These are phyloP conservation scores for Trypethelium eluteriae DNA, from an alignment of 495 filamentous ascomycete genomes.

Conservation along the genomic window DNA sequence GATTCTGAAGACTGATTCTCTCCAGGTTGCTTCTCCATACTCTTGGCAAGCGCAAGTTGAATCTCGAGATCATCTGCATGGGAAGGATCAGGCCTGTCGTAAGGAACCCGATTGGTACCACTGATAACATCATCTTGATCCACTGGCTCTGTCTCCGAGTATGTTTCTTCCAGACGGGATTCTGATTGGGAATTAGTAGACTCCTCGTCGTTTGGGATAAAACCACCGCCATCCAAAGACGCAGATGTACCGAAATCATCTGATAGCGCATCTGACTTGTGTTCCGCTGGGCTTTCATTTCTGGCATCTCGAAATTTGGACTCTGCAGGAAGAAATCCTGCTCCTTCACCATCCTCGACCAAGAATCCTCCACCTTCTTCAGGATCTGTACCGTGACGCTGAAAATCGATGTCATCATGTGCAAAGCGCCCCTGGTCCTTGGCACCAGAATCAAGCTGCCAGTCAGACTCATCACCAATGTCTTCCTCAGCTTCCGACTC, in stretches of 20 bases:
- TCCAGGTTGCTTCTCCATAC: not conserved
- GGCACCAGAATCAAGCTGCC: not conserved
- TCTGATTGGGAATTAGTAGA: not conserved
- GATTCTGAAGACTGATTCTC: not conserved
- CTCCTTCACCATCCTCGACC: slow-evolving; percentile 15
- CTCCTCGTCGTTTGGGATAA: not conserved
- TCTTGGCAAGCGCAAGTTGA: not conserved
- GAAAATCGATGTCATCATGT: slow-evolving; percentile 14
- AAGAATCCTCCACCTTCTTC: slow-evolving; percentile 22
- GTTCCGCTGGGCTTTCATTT: not conserved
- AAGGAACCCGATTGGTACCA: not conserved
- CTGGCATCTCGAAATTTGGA: not conserved
- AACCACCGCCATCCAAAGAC: not conserved
- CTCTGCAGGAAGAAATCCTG: slow-evolving; percentile 21
- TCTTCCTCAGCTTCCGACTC: slow-evolving; percentile 10
- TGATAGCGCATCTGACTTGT: not conserved
- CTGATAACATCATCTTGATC: not conserved
- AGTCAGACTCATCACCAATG: not conserved
- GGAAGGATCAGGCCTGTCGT: not conserved
- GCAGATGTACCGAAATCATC: not conserved
- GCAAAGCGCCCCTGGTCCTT: not conserved
- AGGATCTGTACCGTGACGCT: not conserved
- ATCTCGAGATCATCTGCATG: not conserved
- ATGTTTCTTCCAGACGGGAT: not conserved
- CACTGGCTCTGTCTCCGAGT: not conserved